Conservation (phyloP, 2,329 filamentous ascomycete genomes). For the Trichoderma cornu-damae region DNA sequence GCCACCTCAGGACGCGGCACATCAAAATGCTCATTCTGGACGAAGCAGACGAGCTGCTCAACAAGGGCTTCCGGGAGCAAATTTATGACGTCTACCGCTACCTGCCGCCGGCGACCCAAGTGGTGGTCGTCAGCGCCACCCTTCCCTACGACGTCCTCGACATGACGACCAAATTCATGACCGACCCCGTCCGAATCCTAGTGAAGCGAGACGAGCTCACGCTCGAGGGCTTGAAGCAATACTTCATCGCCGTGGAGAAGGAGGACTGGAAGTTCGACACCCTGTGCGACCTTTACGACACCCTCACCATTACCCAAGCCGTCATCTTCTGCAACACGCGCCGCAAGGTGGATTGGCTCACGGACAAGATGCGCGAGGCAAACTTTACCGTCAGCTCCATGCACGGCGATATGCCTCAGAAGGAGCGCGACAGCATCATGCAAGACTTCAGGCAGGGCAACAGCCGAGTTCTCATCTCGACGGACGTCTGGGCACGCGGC, state of each 20-base stretch:
- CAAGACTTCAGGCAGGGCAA: constrained; percentile 97
- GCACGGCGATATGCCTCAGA: constrained; percentile 99
- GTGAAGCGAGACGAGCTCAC: constrained; percentile 99
- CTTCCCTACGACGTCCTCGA: constrained; percentile 96
- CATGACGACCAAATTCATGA: constrained; percentile 99
- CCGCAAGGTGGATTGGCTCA: constrained; percentile 98
- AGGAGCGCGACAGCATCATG: constrained; percentile 98
- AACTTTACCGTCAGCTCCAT: constrained; percentile 99
- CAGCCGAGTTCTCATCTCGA: constrained; percentile 92
- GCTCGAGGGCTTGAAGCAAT: constrained; percentile 94
- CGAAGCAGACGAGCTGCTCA: constrained; percentile 63
- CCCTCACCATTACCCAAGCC: constrained; percentile 94
- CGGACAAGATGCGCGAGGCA: constrained; percentile 97
- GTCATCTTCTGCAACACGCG: constrained; percentile 99
- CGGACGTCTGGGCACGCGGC: constrained; percentile 95
- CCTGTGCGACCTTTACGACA: constrained; percentile 97
- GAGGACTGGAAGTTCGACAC: constrained; percentile 99
- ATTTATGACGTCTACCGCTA: constrained; percentile 99
- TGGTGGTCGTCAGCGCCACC: constrained; percentile 96
- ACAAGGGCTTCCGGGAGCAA: constrained; percentile 94
- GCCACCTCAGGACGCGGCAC: constrained; percentile 54
- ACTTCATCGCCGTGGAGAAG: constrained; percentile 98
- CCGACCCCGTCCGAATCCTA: constrained; percentile 88
- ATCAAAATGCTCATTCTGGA: constrained; percentile 61
- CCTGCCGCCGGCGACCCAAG: constrained; percentile 91